phyloP scores from a whole-genome alignment of 2,329 filamentous ascomycete genomes.

The Sporothrix mexicana region DNA sequence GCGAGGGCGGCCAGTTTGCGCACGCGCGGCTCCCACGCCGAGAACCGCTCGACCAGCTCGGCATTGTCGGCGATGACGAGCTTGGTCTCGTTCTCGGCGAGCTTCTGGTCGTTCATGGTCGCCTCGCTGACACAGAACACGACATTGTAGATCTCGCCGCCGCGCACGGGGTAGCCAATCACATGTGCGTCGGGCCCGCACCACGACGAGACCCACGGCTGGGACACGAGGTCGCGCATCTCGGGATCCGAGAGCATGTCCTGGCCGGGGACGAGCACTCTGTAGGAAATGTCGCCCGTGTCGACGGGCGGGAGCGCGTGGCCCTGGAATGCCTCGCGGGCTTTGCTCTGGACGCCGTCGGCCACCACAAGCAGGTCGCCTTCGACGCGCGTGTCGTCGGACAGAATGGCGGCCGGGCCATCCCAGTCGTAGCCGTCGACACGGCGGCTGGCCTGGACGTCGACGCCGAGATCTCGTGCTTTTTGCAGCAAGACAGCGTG shows the following conservation, averaged over 20 bases:
- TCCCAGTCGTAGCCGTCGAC: conserved; percentile 42
- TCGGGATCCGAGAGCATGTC: conserved; percentile 43
- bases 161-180: conserved; percentile 44
- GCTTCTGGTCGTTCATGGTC: conserved; percentile 29
- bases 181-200: conserved; percentile 44
- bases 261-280: conserved; percentile 42
- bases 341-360: conserved; percentile 42
- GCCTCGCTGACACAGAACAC: conserved; percentile 41
- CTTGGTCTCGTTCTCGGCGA: conserved; percentile 38
- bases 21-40: conserved; percentile 46
- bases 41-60: conserved; percentile 47
- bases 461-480: conserved; percentile 39
- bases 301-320: conserved; percentile 40
- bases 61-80: conserved; percentile 42
- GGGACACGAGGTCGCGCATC: conserved; percentile 40
- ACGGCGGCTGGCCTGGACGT: conserved; percentile 38
- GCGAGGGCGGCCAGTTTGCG: conserved; percentile 46
- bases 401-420: conserved; percentile 35
- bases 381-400: conserved; percentile 37
- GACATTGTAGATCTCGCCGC: conserved; percentile 45
- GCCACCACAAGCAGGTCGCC: conserved; percentile 40
- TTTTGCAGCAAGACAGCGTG: conserved; percentile 42
- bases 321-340: conserved; percentile 41
- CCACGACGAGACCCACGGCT: conserved; percentile 44
- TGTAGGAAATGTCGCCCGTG: conserved; percentile 46